Conservation (phyloP, 2,329 filamentous ascomycete species). For the Scolecobasidium constrictum region DNA sequence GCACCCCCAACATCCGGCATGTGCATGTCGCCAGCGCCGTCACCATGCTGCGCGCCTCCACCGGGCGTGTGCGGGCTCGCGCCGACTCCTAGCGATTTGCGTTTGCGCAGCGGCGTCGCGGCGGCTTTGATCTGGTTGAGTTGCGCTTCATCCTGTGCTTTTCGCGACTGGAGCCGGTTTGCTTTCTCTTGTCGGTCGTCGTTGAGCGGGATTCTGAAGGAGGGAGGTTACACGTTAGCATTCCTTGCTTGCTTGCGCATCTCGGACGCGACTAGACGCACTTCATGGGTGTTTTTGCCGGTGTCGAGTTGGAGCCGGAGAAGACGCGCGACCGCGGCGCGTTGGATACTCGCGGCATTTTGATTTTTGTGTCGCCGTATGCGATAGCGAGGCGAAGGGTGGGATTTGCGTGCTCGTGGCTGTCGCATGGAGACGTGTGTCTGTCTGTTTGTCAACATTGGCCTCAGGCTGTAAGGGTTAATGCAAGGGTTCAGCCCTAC, state of each 20-base stretch:
- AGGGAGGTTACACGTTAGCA: constrained; percentile 1
- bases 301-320: constrained; percentile 9
- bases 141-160: constrained; percentile 79
- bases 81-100: constrained; percentile 43
- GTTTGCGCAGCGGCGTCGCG: constrained; percentile 59
- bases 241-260: constrained; percentile 2
- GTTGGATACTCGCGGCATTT: constrained; percentile 9
- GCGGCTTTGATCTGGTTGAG: constrained; percentile 85
- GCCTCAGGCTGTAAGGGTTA: too few species aligned
- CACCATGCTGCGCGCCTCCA: constrained; percentile 25
- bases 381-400: too few species aligned
- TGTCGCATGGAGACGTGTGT: too few species aligned
- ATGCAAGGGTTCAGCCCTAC: too few species aligned
- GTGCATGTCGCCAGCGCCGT: constrained; percentile 51
- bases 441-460: too few species aligned
- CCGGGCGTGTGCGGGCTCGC: constrained; percentile 39
- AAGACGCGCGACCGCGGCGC: constrained; percentile 9
- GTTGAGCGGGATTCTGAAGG: constrained; percentile 75
- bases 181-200: constrained; percentile 92
- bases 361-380: too few species aligned
- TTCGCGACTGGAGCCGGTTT: constrained; percentile 72
- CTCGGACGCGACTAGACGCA: background rate
- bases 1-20: constrained; percentile 53
- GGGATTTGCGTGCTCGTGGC: too few species aligned
- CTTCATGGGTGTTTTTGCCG: constrained; percentile 8